Conservation (phyloP, 2,329 filamentous ascomycete genomes). For the Aspergillus sp. region DNA sequence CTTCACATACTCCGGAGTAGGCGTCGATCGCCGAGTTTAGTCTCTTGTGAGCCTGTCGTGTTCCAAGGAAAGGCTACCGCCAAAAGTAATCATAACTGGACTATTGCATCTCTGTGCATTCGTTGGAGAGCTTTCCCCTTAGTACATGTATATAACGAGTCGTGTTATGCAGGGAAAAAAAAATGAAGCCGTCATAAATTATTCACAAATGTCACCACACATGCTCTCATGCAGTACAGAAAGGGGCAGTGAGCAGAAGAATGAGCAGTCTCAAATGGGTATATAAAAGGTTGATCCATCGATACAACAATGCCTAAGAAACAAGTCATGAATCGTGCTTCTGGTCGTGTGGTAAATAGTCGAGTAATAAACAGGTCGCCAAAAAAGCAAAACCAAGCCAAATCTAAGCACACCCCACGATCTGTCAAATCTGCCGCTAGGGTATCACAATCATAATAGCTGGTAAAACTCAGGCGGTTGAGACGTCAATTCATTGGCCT, state of each 20-base stretch:
- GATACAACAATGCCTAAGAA: not conserved
- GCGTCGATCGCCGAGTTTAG: conserved; percentile 12
- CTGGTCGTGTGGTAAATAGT: not conserved
- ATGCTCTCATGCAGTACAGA: not conserved
- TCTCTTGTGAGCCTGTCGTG: not conserved
- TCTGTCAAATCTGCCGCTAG: conserved; percentile 7
- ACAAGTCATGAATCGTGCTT: not conserved
- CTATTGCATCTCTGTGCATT: not conserved
- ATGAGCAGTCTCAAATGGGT: not conserved
- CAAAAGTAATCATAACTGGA: not conserved
- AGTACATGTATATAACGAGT: not conserved
- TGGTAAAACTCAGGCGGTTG: not conserved
- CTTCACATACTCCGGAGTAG: not conserved
- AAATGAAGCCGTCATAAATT: not conserved
- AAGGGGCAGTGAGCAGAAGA: not conserved
- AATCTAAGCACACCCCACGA: conserved; percentile 1
- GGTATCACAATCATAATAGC: conserved; percentile 7
- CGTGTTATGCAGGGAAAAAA: not conserved
- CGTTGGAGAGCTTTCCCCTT: not conserved
- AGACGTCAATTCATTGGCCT: conserved; percentile 18
- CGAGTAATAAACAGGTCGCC: not conserved
- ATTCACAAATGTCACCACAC: not conserved
- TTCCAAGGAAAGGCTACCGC: not conserved
- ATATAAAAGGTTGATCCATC: not conserved
- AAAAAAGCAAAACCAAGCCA: conserved; percentile 2